Evolutionary conservation across 2,329 filamentous ascomycete species (phyloP).

Genomic region (Sarocladiaceae sp.): DNA sequence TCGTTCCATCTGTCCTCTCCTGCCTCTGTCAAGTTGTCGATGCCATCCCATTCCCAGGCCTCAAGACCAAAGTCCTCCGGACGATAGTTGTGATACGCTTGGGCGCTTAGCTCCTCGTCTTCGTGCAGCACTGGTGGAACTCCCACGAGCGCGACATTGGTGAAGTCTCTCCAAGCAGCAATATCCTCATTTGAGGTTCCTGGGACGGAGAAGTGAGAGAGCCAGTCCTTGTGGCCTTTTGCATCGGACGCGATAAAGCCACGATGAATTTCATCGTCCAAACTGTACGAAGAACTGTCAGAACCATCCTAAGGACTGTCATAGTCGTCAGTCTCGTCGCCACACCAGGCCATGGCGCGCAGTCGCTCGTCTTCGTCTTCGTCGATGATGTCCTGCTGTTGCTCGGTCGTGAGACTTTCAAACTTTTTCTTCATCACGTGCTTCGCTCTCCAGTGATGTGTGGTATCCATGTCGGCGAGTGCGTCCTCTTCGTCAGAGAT

Average conservation of each 20-base stretch:
- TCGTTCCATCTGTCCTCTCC: constrained; percentile 3
- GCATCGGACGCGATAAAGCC: constrained; percentile 25
- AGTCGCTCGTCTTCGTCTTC: constrained; percentile 31
- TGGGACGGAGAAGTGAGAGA: constrained; percentile 13
- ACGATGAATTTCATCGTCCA: constrained; percentile 28
- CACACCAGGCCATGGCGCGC: constrained; percentile 28
- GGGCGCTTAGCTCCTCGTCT: constrained; percentile 20
- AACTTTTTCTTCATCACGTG: constrained; percentile 43
- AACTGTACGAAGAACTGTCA: constrained; percentile 15
- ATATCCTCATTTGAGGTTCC: constrained; percentile 14
- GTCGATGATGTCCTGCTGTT: constrained; percentile 33
- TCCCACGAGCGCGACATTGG: constrained; percentile 20
- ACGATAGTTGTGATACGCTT: constrained; percentile 18
- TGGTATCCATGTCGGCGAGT: constrained; percentile 27
- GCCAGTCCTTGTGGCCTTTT: constrained; percentile 10
- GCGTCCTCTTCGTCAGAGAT: constrained; percentile 42
- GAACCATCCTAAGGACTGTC: constrained; percentile 13
- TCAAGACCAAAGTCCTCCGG: constrained; percentile 11
- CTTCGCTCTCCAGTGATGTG: constrained; percentile 37
- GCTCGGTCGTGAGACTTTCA: constrained; percentile 28
- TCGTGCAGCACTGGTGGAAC: constrained; percentile 17
- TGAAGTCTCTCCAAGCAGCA: constrained; percentile 22
- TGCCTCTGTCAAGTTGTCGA: constrained; percentile 11
- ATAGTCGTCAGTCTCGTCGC: constrained; percentile 17
- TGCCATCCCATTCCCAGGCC: neutral